Conservation (phyloP, 2,329 filamentous ascomycete genomes). For the Paraconiothyrium sp. region DNA sequence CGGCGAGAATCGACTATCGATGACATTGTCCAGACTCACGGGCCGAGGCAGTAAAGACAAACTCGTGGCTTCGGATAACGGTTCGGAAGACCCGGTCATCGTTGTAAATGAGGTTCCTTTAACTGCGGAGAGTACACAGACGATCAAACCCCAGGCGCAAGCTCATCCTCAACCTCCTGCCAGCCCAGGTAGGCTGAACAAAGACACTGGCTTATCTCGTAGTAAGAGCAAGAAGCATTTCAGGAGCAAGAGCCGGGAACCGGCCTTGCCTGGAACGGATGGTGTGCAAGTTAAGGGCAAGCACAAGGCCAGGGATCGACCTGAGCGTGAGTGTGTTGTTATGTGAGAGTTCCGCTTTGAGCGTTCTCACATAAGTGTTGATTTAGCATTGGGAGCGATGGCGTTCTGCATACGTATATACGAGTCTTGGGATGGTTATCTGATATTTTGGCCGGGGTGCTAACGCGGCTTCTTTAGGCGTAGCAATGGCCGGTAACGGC, state of each 20-base stretch:
- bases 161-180: conserved; percentile 7
- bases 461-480: neutral
- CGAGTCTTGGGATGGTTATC: neutral
- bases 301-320: conserved; percentile 41
- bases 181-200: conserved; percentile 35
- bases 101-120: conserved; percentile 34
- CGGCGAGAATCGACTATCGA: conserved; percentile 52
- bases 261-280: conserved; percentile 34
- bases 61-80: conserved; percentile 37
- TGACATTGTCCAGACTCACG: conserved; percentile 52
- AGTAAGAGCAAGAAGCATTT: conserved; percentile 46
- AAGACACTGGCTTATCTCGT: conserved; percentile 30
- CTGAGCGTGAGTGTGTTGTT: conserved; percentile 56
- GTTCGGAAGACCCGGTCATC: conserved; percentile 39
- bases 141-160: conserved; percentile 19
- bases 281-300: conserved; percentile 35
- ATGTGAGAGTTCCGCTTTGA: conserved; percentile 45
- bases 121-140: conserved; percentile 25
- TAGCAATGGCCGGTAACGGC: conserved; percentile 7
- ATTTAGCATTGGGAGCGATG: conserved; percentile 12
- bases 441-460: neutral
- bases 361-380: neutral
- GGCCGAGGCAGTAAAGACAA: conserved; percentile 55
- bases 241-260: conserved; percentile 53
- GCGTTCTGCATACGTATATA: conserved; percentile 16